Evolutionary conservation across 352 stramenopile genomes (phyloP).

Genomic region (Phytophthora constricta): DNA sequence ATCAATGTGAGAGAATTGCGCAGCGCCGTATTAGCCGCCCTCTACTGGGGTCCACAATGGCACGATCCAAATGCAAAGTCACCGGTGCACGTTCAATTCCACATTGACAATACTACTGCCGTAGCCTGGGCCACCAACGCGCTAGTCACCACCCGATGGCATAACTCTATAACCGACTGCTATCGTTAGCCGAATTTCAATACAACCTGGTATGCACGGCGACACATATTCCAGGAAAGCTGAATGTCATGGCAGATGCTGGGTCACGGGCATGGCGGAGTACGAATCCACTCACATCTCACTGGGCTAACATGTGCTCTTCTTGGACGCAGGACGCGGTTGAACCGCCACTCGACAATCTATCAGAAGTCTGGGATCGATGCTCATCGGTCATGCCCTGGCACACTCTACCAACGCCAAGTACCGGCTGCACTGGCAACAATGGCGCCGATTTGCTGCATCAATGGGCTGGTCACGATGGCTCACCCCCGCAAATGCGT

Average conservation of each 20-base stretch:
- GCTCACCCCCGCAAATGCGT: neutral
- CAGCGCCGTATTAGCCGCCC: conserved; percentile 5
- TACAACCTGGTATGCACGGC: conserved; percentile 18
- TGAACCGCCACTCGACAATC: conserved; percentile 18
- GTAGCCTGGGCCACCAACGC: conserved; percentile 1
- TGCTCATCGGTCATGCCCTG: conserved; percentile 12
- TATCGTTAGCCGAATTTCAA: conserved; percentile 31
- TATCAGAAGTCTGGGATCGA: conserved; percentile 19
- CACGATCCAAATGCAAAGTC: neutral
- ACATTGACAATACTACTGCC: conserved; percentile 15
- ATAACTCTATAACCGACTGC: conserved; percentile 20
- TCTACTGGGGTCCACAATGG: conserved; percentile 8
- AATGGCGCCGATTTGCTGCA: conserved; percentile 21
- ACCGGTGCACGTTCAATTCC: neutral
- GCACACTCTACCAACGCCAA: conserved; percentile 20
- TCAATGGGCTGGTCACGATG: conserved; percentile 21
- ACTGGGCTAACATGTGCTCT: conserved; percentile 15
- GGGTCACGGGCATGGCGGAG: conserved; percentile 19
- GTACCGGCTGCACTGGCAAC: conserved; percentile 11
- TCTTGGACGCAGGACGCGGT: conserved; percentile 14
- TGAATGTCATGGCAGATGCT: conserved; percentile 22
- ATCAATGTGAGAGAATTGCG: conserved; percentile 14
- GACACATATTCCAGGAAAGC: conserved; percentile 20
- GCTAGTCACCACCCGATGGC: conserved; percentile 2
- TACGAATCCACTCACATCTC: neutral